Conservation (phyloP, 2,329 filamentous ascomycete genomes). For the Corinectria fuckeliana region DNA sequence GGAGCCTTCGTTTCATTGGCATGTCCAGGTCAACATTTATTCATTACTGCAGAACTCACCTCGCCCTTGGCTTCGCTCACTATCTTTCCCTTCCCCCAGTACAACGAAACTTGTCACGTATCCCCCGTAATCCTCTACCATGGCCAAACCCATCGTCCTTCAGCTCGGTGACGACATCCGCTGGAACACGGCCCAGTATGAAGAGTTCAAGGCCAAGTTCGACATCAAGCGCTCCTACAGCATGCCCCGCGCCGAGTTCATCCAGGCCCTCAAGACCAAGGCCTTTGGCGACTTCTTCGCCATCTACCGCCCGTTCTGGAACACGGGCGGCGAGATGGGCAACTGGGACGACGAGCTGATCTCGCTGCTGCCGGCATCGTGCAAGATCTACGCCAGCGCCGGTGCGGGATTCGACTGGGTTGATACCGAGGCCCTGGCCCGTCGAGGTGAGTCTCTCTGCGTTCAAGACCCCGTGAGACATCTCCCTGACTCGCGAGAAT, state of each 20-base stretch:
- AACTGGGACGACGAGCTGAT: slow-evolving; percentile 39
- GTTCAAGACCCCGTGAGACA: too few relatives aligned
- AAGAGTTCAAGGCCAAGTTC: slow-evolving; percentile 31
- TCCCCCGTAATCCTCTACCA: slow-evolving; percentile 4
- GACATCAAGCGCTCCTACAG: slow-evolving; percentile 36
- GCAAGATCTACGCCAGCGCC: slow-evolving; percentile 37
- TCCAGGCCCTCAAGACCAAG: slow-evolving; percentile 33
- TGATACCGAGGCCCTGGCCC: slow-evolving; percentile 32
- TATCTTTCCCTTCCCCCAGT: neutral
- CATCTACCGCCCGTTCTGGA: slow-evolving; percentile 38
- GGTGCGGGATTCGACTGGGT: slow-evolving; percentile 40
- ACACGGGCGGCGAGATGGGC: slow-evolving; percentile 38
- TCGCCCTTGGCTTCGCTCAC: neutral
- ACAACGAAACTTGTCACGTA: neutral
- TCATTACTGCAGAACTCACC: neutral
- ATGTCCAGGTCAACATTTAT: slow-evolving; percentile 3
- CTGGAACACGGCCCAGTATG: slow-evolving; percentile 38
- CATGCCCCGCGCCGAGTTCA: slow-evolving; percentile 36
- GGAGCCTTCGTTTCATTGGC: neutral
- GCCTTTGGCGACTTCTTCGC: slow-evolving; percentile 34
- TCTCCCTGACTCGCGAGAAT: too few relatives aligned
- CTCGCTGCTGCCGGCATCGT: slow-evolving; percentile 27
- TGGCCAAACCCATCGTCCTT: slow-evolving; percentile 37
- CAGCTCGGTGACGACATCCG: slow-evolving; percentile 38
- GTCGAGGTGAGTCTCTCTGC: slow-evolving; percentile 18